Evolutionary conservation across 495 filamentous ascomycete genomes (phyloP), one percentile per base, ranked within the genome.

Genomic region (Cladorrhinum samala): DNA sequence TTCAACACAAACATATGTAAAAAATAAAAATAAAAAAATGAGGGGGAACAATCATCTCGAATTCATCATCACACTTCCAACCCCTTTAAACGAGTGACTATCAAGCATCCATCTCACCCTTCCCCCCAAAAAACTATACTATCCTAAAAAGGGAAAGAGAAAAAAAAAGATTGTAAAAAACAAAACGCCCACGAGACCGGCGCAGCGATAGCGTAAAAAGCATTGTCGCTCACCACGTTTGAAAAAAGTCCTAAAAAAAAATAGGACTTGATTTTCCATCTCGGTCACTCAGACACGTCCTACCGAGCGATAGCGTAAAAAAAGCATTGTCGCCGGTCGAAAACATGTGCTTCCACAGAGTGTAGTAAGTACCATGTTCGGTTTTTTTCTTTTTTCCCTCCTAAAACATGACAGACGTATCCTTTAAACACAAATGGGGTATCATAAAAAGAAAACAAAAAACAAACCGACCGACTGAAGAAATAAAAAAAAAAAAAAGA

Each of bases 361-460:
- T n/a, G n/a, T 11, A 33, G 27, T 33, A 33, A 33, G 27, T 33
- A 6, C 11, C 11, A 6, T 33, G 27, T 33, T 33, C n/a, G n/a
- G n/a, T n/a, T n/a, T n/a, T 23, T 9, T 20, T 45, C 20, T 45
- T 45, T 20, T 18, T 23, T 24, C 19, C 18, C 24, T 19, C 42
- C 42, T 6, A 47, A 50, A 60, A 70, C 65, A 66, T n/a, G 67
- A 70, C 65, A 64, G 27, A 65, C 72, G 73, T 75, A 78, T 69
- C 63, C n/a, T 63, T 75, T 77, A 75, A 78, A 76, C 71, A 73
- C 70, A 65, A 53, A 77, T 80, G 77, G 77, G 77, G 78, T 81
- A 81, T 81, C 77, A 76, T 78, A 57, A 44, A 65, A 62, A 49
- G 23, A 21, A 57, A 56, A 54, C 60, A 51, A 47, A 41, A 39